Percentiles rank a stretch among this genome's conserved stretches.
Evolutionary conservation across 805 yeast species (phyloP).

Genomic region (Lachancea kluyveri): DNA sequence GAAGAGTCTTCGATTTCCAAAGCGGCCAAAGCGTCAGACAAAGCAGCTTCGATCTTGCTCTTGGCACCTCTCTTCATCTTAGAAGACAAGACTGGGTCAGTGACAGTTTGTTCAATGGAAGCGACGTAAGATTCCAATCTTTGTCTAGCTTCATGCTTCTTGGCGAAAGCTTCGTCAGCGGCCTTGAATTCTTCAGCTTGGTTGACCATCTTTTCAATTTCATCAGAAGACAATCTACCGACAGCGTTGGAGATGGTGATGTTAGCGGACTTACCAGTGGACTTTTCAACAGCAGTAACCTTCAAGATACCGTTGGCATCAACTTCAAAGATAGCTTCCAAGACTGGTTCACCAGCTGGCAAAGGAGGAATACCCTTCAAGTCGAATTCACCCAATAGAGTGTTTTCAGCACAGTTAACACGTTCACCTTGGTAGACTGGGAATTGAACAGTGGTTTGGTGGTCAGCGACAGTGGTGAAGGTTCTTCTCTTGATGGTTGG

Average conservation of each 20-base stretch:
- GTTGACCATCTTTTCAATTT: constrained; percentile 96
- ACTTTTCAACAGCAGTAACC: constrained; percentile 98
- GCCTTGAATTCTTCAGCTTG: constrained; percentile 99
- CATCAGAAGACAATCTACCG: constrained; percentile 95
- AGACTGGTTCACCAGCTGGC: constrained; percentile 98
- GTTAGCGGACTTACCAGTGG: constrained; percentile 97
- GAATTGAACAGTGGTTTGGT: constrained; percentile 98
- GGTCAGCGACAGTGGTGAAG: constrained; percentile 97
- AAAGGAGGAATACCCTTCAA: constrained; percentile 97
- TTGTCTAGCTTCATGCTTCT: constrained; percentile 98
- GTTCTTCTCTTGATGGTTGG: constrained; percentile 99
- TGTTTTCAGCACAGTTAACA: constrained; percentile 96
- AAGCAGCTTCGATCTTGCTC: constrained; percentile 96
- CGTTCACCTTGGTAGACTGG: constrained; percentile 99
- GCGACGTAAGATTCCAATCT: constrained; percentile 98
- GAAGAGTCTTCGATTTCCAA: constrained; percentile 93
- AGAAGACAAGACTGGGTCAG: constrained; percentile 97
- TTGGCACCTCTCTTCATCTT: constrained; percentile 96
- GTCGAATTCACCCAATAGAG: constrained; percentile 97
- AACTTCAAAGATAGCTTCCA: constrained; percentile 97
- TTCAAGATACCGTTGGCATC: constrained; percentile 99
- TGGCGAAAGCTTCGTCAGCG: constrained; percentile 98
- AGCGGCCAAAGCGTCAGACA: constrained; percentile 97
- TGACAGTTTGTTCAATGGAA: constrained; percentile 89
- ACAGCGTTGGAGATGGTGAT: constrained; percentile 98